A percentile compares a stretch with the other conserved stretches of the same genome.
Evolutionary conservation across 306 rosid genomes (phyloP).

Genomic region (Herpetospermum pedunculosum): DNA sequence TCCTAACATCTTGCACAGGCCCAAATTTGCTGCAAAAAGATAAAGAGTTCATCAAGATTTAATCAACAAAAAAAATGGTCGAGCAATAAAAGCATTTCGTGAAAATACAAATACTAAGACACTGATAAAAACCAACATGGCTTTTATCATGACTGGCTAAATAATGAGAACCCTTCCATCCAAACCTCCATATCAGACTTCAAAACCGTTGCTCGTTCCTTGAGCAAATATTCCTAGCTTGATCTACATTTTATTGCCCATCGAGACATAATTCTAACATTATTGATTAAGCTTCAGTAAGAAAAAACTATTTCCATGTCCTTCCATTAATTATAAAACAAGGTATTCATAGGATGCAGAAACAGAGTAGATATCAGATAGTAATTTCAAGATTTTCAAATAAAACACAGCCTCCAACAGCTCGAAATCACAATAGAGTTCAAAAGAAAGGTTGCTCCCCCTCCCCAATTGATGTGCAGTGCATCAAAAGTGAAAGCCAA

Average conservation of each 20-base stretch:
- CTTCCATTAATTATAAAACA: neutral
- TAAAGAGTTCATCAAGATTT: neutral
- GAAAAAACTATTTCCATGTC: neutral
- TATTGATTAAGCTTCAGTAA: neutral
- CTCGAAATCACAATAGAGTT: neutral
- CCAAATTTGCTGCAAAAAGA: conserved; percentile 65
- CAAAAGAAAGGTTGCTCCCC: neutral
- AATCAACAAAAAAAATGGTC: neutral
- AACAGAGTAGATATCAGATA: neutral
- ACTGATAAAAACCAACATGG: neutral
- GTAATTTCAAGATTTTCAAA: neutral
- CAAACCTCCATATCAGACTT: neutral
- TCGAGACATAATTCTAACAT: neutral
- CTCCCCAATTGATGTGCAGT: neutral
- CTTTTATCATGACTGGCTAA: neutral
- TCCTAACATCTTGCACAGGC: conserved; percentile 96
- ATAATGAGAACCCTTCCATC: neutral
- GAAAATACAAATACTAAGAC: neutral
- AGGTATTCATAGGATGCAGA: neutral
- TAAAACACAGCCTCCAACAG: neutral
- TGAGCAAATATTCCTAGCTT: neutral
- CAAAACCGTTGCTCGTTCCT: neutral
- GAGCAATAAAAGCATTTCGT: neutral
- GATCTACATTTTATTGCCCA: neutral
- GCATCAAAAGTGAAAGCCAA: neutral